Evolutionary conservation across 805 yeast genomes (phyloP).

Genomic region (Saccharomycopsis capsularis): DNA sequence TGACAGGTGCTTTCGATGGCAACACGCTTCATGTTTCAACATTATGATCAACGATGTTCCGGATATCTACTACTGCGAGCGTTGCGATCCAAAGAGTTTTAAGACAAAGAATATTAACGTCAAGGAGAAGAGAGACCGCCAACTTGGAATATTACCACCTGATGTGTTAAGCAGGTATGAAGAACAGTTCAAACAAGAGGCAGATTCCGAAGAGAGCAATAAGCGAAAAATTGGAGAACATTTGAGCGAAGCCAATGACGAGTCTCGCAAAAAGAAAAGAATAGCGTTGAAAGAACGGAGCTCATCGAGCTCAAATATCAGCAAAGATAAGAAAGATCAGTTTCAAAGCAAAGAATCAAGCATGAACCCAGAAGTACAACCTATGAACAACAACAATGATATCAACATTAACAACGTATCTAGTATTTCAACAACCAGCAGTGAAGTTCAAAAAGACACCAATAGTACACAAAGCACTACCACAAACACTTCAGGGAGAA

Average conservation of each 20-base stretch:
- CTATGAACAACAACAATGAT: neutral
- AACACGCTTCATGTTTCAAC: conserved; percentile 87
- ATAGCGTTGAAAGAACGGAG: neutral
- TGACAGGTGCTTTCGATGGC: conserved; percentile 89
- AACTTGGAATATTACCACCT: conserved; percentile 17
- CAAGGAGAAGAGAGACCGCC: conserved; percentile 29
- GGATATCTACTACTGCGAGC: conserved; percentile 72
- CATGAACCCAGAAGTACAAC: neutral
- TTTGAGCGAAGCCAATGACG: conserved; percentile 10
- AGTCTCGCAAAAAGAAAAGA: conserved; percentile 1
- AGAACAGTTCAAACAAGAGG: conserved; percentile 23
- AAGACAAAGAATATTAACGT: conserved; percentile 37
- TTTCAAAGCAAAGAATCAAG: conserved; percentile 3
- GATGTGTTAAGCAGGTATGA: conserved; percentile 30
- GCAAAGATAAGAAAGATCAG: neutral
- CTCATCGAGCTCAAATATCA: neutral
- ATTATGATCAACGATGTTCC: conserved; percentile 69
- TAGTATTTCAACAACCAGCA: neutral
- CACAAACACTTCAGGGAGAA: conserved; percentile 1
- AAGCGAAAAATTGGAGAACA: conserved; percentile 10
- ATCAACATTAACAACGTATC: neutral
- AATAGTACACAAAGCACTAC: conserved; percentile 15
- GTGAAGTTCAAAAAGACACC: conserved; percentile 9
- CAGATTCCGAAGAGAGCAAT: conserved; percentile 17
- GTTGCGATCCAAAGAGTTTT: conserved; percentile 53